These are phyloP conservation scores for Diplogelasinospora grovesii DNA, from an alignment of 495 filamentous ascomycete species.

Conservation along the genomic window DNA sequence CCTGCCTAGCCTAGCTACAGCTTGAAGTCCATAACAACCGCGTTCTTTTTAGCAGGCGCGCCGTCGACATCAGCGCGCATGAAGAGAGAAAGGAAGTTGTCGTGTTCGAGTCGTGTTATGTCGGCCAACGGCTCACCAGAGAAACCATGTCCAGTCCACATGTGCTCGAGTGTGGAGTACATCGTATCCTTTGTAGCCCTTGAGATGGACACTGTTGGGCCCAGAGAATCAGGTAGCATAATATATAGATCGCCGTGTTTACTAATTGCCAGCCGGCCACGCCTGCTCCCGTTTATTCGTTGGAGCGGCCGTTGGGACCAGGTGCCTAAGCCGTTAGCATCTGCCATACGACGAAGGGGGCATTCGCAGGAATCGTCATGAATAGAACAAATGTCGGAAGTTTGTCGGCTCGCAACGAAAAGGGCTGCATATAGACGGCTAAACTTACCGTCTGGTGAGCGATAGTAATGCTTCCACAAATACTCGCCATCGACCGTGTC, in stretches of 20 bases:
- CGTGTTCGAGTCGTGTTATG: slow-evolving; percentile 24
- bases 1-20: too few relatives aligned
- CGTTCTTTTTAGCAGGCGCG: slow-evolving; percentile 10
- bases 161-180: slow-evolving; percentile 25
- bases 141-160: slow-evolving; percentile 26
- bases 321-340: slow-evolving; percentile 9
- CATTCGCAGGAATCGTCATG: neutral
- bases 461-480: slow-evolving; percentile 43
- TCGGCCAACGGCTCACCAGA: slow-evolving; percentile 35
- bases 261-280: slow-evolving; percentile 29
- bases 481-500: slow-evolving; percentile 25
- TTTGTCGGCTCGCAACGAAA: neutral
- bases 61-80: slow-evolving; percentile 13
- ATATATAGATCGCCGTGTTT: slow-evolving; percentile 29
- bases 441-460: slow-evolving; percentile 28
- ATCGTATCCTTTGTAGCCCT: slow-evolving; percentile 19
- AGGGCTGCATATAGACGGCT: too few relatives aligned
- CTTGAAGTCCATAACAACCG: slow-evolving; percentile 34
- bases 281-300: slow-evolving; percentile 25
- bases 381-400: neutral
- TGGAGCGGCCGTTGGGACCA: slow-evolving; percentile 26
- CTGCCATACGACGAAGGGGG: too few relatives aligned
- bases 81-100: slow-evolving; percentile 33
- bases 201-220: slow-evolving; percentile 23
- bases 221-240: slow-evolving; percentile 26